Base-by-base conservation (phyloP, 179 eudicot genomes). In the Silene noctiflora region DNA sequence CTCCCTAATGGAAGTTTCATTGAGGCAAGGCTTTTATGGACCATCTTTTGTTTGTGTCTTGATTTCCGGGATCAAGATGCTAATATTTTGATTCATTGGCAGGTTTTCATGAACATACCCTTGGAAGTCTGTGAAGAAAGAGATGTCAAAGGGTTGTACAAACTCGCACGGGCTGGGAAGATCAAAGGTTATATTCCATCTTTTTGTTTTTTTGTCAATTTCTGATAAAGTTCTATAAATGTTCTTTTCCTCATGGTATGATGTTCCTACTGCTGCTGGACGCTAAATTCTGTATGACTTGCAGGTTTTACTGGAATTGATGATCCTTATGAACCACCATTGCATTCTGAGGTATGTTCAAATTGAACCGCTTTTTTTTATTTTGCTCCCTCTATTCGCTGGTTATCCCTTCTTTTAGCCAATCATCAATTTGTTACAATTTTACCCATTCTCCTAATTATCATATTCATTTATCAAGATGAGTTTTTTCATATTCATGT, bases 231-330 rank as follows among this genome's bases (percentile, higher is more conserved):
- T 55, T 4, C 25, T 60, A 20, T 14, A 17, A 8, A 60, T 19
- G 25, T 35, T n/a, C 46, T 66, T 33, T 16, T 33, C 69, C 48
- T 3, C 46, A 2, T 4, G 35, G 22, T 27, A 64, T 64, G 39
- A 25, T 27, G 8, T 65, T 4, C 20, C 0, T 6, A 12, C 17
- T 19, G 20, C 20, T 56, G 1, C 29, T 62, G 44, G 22, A 66
- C n/a, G n/a, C 16, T 29, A 65, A 7, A 13, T 14, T 19, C 51
- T 51, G 17, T 1, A 9, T 21, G 64, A 55, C 25, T 64, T 76
- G 81, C 90, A 94, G 98, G 97, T 76, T 94, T 94, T 87, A 94
- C 98, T 69, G 98, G 98, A 55, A 90, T 94, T 25, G 97, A 94
- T 75, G 98, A 94, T 87, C 98, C 97, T 55, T 94, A 92, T 74